A percentile compares a stretch with the other conserved stretches of the same genome.
These are phyloP conservation scores for Penicillium malachiteum DNA, from an alignment of 495 filamentous ascomycete genomes.

Conservation along the genomic window DNA sequence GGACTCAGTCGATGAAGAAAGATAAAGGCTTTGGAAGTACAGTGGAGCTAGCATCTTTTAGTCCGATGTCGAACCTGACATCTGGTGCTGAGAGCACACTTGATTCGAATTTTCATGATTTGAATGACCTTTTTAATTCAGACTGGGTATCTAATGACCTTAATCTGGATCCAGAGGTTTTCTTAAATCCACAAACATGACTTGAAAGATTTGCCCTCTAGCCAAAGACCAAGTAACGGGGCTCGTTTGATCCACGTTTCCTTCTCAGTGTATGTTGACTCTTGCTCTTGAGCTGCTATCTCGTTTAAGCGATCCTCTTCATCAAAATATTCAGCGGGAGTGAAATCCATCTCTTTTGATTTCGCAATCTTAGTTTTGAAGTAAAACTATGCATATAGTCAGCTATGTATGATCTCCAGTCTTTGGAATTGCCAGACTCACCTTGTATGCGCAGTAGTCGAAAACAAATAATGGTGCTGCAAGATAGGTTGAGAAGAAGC, in stretches of 20 bases:
- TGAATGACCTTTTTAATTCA: constrained; percentile 11
- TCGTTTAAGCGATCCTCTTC: constrained; percentile 22
- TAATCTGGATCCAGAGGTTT: constrained; percentile 10
- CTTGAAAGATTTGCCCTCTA: not conserved
- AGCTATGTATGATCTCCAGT: not conserved
- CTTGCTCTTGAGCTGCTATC: constrained; percentile 6
- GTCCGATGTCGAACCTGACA: constrained; percentile 11
- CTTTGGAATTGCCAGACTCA: not conserved
- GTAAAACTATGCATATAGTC: constrained; percentile 8
- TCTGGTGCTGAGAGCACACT: constrained; percentile 5
- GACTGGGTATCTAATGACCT: constrained; percentile 11
- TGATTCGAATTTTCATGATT: constrained; percentile 6
- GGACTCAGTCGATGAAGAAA: constrained; percentile 24
- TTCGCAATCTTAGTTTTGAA: constrained; percentile 28
- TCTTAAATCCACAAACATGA: not conserved
- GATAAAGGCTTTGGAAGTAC: constrained; percentile 3
- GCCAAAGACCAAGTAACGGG: constrained; percentile 20
- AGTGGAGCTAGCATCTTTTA: constrained; percentile 19
- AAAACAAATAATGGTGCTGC: constrained; percentile 30
- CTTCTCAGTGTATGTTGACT: not conserved
- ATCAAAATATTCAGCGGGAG: constrained; percentile 23
- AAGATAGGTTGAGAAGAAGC: constrained; percentile 30
- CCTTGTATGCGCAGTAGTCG: constrained; percentile 32
- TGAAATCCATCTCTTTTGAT: constrained; percentile 26
- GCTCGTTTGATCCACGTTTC: constrained; percentile 17